A percentile compares a stretch with the other conserved stretches of the same genome.
Conservation (phyloP, 495 filamentous ascomycete genomes). For the Penicillium salamii region DNA sequence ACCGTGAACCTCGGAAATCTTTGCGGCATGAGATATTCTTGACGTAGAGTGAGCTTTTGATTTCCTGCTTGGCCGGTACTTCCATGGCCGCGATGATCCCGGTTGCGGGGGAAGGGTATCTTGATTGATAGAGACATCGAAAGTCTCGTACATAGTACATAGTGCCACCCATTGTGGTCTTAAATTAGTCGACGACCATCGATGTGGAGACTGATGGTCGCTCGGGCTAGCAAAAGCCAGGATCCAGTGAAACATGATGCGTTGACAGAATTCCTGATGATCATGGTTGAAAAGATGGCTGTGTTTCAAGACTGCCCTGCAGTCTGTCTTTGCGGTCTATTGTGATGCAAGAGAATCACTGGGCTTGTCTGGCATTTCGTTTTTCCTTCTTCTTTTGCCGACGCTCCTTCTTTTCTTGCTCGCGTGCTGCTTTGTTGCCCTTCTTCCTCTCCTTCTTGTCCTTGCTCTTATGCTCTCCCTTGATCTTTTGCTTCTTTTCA, state of each 20-base stretch:
- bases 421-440: constrained; percentile 25
- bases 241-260: neutral
- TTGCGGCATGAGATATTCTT: no score
- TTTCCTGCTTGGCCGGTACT: no score
- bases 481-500: constrained; percentile 24
- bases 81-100: no score
- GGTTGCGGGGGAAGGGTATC: constrained; percentile 10
- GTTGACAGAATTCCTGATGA: neutral
- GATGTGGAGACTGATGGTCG: neutral
- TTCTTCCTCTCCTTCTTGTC: constrained; percentile 27
- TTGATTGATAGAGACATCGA: constrained; percentile 10
- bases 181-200: neutral
- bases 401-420: constrained; percentile 34
- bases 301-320: neutral
- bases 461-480: constrained; percentile 19
- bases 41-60: no score
- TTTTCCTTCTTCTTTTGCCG: constrained; percentile 37
- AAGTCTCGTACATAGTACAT: constrained; percentile 11
- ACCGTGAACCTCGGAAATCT: no score
- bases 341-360: constrained; percentile 9
- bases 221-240: neutral
- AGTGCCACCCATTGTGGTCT: constrained; percentile 2
- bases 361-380: constrained; percentile 28
- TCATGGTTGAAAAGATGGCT: neutral
- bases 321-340: neutral